phyloP scores from a whole-genome alignment of 441 rosid genomes.

The Adansonia madagascariensis region DNA sequence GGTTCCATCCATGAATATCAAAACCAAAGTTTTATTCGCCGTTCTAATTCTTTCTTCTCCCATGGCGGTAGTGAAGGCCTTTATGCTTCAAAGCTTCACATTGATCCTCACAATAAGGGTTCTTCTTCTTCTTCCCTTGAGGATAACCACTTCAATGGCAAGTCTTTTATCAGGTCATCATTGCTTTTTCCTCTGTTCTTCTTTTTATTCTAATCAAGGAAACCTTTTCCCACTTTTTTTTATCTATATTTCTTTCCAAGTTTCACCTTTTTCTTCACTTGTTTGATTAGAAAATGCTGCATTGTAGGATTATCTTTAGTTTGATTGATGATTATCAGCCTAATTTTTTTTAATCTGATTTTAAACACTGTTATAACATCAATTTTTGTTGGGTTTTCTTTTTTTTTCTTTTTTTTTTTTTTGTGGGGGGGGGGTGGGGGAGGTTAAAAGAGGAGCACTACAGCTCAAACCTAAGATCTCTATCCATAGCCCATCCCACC shows the following conservation, averaged over 20 bases:
- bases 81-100: slow-evolving; percentile 55
- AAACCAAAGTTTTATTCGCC: slow-evolving; percentile 36
- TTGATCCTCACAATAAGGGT: slow-evolving; percentile 22
- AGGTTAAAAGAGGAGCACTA: neutral
- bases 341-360: neutral
- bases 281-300: neutral
- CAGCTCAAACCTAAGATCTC: neutral
- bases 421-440: too few relatives aligned
- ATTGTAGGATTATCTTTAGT: neutral
- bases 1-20: slow-evolving; percentile 49
- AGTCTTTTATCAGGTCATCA: slow-evolving; percentile 57
- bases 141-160: slow-evolving; percentile 46
- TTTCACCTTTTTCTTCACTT: neutral
- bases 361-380: slow-evolving; percentile 11
- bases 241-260: slow-evolving; percentile 34
- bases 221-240: neutral
- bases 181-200: neutral
- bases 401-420: neutral
- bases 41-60: slow-evolving; percentile 64
- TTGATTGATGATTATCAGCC: neutral
- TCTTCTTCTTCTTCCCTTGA: slow-evolving; percentile 33
- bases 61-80: slow-evolving; percentile 89
- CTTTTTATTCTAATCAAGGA: too few relatives aligned
- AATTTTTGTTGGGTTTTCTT: slow-evolving; percentile 33
- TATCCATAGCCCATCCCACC: neutral